Percentiles rank a stretch among this genome's conserved stretches.
phyloP scores from a whole-genome alignment of 306 rosid genomes.

The Pyrus bretschneideri region DNA sequence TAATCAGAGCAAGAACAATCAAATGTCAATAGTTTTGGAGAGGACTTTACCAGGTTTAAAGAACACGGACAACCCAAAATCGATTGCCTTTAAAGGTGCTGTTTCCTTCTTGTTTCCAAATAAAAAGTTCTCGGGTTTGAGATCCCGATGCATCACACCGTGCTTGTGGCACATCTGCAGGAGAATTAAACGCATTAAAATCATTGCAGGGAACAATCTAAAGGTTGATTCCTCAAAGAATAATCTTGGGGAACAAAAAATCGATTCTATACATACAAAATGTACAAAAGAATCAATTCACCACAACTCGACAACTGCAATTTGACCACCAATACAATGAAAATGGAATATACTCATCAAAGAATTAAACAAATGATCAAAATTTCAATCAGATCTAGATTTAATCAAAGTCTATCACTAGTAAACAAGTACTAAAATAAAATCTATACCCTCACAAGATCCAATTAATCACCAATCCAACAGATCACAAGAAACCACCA shows the following conservation, averaged over 20 bases:
- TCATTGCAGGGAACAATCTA: too few relatives aligned
- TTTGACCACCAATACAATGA: background rate
- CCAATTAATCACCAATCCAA: slow-evolving; percentile 7
- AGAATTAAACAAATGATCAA: background rate
- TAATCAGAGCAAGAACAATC: background rate
- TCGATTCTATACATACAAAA: background rate
- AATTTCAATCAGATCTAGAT: background rate
- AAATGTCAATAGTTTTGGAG: background rate
- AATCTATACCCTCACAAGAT: background rate
- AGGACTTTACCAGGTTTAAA: slow-evolving; percentile 74
- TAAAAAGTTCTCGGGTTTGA: slow-evolving; percentile 94
- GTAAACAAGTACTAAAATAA: background rate
- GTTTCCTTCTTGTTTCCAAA: slow-evolving; percentile 89
- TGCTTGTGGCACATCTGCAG: slow-evolving; percentile 86
- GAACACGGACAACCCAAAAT: slow-evolving; percentile 88
- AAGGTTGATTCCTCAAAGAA: background rate
- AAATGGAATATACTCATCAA: background rate
- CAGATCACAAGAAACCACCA: background rate
- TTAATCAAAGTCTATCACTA: background rate
- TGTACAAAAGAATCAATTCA: slow-evolving; percentile 1
- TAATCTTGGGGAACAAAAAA: background rate
- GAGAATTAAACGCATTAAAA: slow-evolving; percentile 2
- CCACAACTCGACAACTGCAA: background rate
- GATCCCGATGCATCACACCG: slow-evolving; percentile 95
- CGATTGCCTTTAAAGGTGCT: slow-evolving; percentile 76